These are phyloP conservation scores for Neurospora sp. DNA, from an alignment of 495 filamentous ascomycete species.

Conservation along the genomic window DNA sequence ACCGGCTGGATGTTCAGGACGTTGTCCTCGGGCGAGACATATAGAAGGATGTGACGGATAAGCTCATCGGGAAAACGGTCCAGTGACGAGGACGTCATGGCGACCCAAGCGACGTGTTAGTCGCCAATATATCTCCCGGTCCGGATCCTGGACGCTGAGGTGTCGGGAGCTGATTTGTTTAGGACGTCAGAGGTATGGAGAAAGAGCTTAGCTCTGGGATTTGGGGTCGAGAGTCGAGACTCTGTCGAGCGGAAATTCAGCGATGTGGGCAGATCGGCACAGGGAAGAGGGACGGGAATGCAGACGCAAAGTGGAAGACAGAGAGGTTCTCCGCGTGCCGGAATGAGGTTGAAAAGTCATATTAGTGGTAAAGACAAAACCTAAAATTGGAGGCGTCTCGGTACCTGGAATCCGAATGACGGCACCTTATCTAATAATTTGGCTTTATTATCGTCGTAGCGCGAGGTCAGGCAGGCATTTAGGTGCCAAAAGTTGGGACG, in stretches of 20 bases:
- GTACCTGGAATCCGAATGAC: not conserved
- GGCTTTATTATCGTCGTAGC: not conserved
- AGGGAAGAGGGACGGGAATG: not conserved
- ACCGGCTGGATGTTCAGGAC: constrained; percentile 43
- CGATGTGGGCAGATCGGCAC: not conserved
- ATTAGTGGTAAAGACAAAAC: not conserved
- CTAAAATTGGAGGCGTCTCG: not conserved
- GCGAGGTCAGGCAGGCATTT: not conserved
- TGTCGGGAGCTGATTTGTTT: not conserved
- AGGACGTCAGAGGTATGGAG: not conserved
- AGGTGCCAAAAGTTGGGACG: not conserved
- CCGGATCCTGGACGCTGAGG: not conserved
- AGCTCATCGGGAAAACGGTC: constrained; percentile 60
- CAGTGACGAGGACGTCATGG: constrained; percentile 17
- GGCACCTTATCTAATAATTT: not conserved
- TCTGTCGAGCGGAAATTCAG: not conserved
- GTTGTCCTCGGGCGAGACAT: constrained; percentile 44
- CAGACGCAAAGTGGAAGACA: not conserved
- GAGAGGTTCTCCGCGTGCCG: not conserved
- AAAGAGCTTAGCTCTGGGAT: not conserved
- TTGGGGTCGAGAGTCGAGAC: not conserved
- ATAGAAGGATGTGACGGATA: constrained; percentile 55
- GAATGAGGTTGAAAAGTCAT: not conserved
- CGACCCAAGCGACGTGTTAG: not conserved
- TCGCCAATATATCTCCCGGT: not conserved